A percentile compares a stretch with the other conserved stretches of the same genome.
phyloP scores from a whole-genome alignment of 345 rosid genomes.

The Ceriops zippeliana region DNA sequence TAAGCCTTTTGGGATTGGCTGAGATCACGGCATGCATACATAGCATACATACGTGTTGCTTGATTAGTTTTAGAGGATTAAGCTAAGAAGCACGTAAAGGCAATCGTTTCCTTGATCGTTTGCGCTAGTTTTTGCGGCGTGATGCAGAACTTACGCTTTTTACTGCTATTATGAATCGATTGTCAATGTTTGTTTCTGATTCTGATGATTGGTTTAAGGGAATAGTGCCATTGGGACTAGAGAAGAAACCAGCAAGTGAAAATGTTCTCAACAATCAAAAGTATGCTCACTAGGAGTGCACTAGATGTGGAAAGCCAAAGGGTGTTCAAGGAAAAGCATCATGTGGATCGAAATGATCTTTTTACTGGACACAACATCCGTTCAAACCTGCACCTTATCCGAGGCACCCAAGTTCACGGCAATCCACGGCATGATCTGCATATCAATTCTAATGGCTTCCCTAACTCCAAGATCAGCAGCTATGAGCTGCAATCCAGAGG shows the following conservation, averaged over 20 bases:
- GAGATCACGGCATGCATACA: too few relatives aligned
- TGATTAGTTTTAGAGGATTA: too few relatives aligned
- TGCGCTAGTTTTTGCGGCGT: too few relatives aligned
- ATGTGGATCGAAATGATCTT: conserved; percentile 27
- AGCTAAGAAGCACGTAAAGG: too few relatives aligned
- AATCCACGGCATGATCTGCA: conserved; percentile 19
- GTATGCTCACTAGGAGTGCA: conserved; percentile 30
- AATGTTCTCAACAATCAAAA: conserved; percentile 39
- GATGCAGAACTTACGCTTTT: too few relatives aligned
- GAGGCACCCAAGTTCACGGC: conserved; percentile 13
- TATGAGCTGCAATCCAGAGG: conserved; percentile 4
- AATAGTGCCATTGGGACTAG: too few relatives aligned
- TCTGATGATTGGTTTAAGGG: too few relatives aligned
- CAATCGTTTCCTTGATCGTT: too few relatives aligned
- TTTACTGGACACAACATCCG: conserved; percentile 13
- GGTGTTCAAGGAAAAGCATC: conserved; percentile 26
- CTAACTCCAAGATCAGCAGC: conserved; percentile 4
- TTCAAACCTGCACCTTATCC: conserved; percentile 18
- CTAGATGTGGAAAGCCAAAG: conserved; percentile 22
- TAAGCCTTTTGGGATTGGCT: too few relatives aligned
- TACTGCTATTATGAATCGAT: too few relatives aligned
- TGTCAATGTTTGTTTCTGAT: too few relatives aligned
- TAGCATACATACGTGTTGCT: too few relatives aligned
- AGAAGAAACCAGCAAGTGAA: neutral
- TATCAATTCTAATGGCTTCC: conserved; percentile 1